phyloP scores from a whole-genome alignment of 2,329 filamentous ascomycete species.

The Davidsoniella virescens region DNA sequence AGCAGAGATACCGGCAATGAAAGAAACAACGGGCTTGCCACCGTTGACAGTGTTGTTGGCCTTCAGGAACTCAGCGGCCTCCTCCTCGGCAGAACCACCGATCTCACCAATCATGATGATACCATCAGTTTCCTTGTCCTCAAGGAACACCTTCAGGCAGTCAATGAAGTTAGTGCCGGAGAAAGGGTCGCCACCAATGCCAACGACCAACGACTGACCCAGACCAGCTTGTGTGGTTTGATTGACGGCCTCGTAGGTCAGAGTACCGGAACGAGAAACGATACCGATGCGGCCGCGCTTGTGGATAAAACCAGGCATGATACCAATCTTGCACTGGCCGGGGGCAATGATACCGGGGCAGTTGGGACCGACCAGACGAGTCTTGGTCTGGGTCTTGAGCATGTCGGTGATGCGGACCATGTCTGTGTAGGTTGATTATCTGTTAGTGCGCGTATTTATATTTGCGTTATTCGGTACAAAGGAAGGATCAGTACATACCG shows the following conservation, averaged over 20 bases:
- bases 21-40: slow-evolving; percentile 87
- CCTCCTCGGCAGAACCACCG: slow-evolving; percentile 92
- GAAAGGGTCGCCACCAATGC: slow-evolving; percentile 97
- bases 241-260: slow-evolving; percentile 99
- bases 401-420: slow-evolving; percentile 99
- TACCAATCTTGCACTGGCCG: slow-evolving; percentile 98
- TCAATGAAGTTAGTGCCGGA: slow-evolving; percentile 99
- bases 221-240: slow-evolving; percentile 95
- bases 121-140: slow-evolving; percentile 91
- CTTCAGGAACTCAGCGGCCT: slow-evolving; percentile 91
- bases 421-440: slow-evolving; percentile 34
- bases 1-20: slow-evolving; percentile 96
- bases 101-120: slow-evolving; percentile 99
- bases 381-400: slow-evolving; percentile 94
- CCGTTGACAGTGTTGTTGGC: slow-evolving; percentile 73
- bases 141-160: slow-evolving; percentile 90
- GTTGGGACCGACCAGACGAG: slow-evolving; percentile 89
- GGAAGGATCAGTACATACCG: slow-evolving; percentile 41
- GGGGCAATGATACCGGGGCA: slow-evolving; percentile 92
- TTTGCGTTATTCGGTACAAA: slow-evolving; percentile 9
- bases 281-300: slow-evolving; percentile 98
- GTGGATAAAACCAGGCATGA: slow-evolving; percentile 99
- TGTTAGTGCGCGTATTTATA: neutral
- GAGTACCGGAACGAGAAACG: slow-evolving; percentile 91
- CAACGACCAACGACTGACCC: slow-evolving; percentile 93